phyloP scores from a whole-genome alignment of 192 early-diverging fungal genomes.

The Coemansia sp. region DNA sequence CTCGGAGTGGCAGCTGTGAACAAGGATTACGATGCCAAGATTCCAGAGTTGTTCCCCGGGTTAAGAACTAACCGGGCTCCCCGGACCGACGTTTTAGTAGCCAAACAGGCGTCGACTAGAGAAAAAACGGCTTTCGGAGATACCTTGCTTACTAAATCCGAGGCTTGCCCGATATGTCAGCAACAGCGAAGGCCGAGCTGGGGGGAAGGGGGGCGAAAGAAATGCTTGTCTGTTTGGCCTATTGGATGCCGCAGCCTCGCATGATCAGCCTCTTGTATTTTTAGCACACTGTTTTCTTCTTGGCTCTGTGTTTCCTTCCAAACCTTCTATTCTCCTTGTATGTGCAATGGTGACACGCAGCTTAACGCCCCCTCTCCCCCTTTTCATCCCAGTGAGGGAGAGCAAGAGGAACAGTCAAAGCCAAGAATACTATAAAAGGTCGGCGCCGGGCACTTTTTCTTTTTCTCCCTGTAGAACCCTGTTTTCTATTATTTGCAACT shows the following conservation, averaged over 20 bases:
- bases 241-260: conserved; percentile 12
- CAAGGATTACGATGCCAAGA: not conserved
- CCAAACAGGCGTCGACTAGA: not conserved
- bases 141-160: conserved; percentile 29
- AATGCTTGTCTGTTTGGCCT: not conserved
- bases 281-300: conserved; percentile 14
- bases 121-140: conserved; percentile 35
- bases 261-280: conserved; percentile 23
- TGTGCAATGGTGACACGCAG: conserved; percentile 4
- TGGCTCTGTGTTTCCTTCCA: not conserved
- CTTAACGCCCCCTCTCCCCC: not conserved
- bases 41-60: not conserved
- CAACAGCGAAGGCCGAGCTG: conserved; percentile 5
- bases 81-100: not conserved
- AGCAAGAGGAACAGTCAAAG: not conserved
- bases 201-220: not conserved
- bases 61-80: not conserved
- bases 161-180: conserved; percentile 28
- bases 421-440: not conserved
- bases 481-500: conserved; percentile 6
- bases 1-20: not conserved
- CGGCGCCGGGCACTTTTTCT: not conserved
- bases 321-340: conserved; percentile 2
- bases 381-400: not conserved
- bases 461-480: not conserved